These are phyloP conservation scores for Botrytis paeoniae DNA, from an alignment of 2,329 filamentous ascomycete species.

Conservation along the genomic window DNA sequence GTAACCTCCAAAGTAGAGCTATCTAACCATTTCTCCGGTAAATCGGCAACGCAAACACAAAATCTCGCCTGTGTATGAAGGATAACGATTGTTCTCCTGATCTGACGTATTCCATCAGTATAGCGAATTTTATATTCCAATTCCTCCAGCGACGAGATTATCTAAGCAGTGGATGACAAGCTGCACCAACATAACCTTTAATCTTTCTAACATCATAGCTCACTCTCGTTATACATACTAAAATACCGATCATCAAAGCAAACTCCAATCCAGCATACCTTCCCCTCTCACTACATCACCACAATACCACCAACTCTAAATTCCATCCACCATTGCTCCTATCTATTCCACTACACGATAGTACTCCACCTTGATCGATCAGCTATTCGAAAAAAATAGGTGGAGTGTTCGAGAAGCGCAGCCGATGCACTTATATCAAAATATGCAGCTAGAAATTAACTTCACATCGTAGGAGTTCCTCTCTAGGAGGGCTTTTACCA, in stretches of 20 bases:
- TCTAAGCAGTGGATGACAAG: conserved; percentile 47
- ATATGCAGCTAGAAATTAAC: not conserved
- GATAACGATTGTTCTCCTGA: conserved; percentile 43
- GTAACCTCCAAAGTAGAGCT: conserved; percentile 48
- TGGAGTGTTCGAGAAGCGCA: not conserved
- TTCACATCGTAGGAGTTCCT: too few species aligned
- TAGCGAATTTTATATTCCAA: not conserved
- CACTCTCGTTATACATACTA: conserved; percentile 18
- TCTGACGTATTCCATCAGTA: conserved; percentile 37
- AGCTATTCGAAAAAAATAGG: not conserved
- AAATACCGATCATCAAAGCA: not conserved
- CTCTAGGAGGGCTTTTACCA: too few species aligned
- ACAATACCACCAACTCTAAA: too few species aligned
- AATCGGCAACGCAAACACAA: conserved; percentile 37
- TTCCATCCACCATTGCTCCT: too few species aligned
- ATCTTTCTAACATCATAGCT: not conserved
- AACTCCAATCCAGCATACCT: not conserved
- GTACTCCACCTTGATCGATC: too few species aligned
- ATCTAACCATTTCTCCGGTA: conserved; percentile 46
- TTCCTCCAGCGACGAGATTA: conserved; percentile 38
- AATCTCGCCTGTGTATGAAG: conserved; percentile 48
- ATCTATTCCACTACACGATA: too few species aligned
- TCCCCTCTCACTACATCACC: too few species aligned
- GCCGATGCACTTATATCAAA: not conserved
- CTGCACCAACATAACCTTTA: conserved; percentile 43